Percentiles rank a stretch among this genome's conserved stretches.
Evolutionary conservation across 2,329 filamentous ascomycete genomes (phyloP).

Genomic region (Colletotrichum brevisporum): DNA sequence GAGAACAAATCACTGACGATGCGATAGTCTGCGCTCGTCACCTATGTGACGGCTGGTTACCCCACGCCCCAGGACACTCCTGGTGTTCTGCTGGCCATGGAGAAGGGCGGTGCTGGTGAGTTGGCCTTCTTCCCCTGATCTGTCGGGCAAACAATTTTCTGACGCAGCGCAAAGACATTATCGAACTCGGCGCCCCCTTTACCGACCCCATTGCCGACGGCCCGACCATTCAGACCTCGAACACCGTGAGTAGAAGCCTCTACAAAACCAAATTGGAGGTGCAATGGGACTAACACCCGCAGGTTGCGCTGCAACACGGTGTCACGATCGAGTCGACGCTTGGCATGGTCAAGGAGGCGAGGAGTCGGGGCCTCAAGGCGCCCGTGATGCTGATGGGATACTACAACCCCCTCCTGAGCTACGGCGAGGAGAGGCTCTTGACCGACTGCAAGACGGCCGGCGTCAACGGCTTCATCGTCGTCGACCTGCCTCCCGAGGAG

Average conservation of each 20-base stretch:
- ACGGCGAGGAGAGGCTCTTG: conserved; percentile 92
- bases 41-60: conserved; percentile 96
- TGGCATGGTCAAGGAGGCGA: conserved; percentile 85
- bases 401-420: conserved; percentile 95
- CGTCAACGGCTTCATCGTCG: conserved; percentile 96
- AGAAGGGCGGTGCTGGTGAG: conserved; percentile 91
- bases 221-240: conserved; percentile 95
- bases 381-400: conserved; percentile 98
- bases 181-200: conserved; percentile 96
- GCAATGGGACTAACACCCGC: conserved; percentile 27
- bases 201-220: conserved; percentile 98
- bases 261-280: conserved; percentile 16
- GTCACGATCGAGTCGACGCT: conserved; percentile 86
- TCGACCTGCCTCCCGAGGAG: conserved; percentile 96
- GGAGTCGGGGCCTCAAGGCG: conserved; percentile 81
- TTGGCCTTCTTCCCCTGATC: not conserved
- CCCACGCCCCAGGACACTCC: conserved; percentile 86
- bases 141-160: too few relatives aligned
- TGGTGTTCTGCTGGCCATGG: conserved; percentile 88
- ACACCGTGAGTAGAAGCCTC: conserved; percentile 73
- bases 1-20: conserved; percentile 7
- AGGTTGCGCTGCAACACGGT: conserved; percentile 85
- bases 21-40: conserved; percentile 83
- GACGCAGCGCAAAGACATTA: conserved; percentile 75
- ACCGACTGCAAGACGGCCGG: conserved; percentile 87